A percentile compares a stretch with the other conserved stretches of the same genome.
Evolutionary conservation across 2,329 filamentous ascomycete genomes (phyloP).

Genomic region (Fusarium anguioides): DNA sequence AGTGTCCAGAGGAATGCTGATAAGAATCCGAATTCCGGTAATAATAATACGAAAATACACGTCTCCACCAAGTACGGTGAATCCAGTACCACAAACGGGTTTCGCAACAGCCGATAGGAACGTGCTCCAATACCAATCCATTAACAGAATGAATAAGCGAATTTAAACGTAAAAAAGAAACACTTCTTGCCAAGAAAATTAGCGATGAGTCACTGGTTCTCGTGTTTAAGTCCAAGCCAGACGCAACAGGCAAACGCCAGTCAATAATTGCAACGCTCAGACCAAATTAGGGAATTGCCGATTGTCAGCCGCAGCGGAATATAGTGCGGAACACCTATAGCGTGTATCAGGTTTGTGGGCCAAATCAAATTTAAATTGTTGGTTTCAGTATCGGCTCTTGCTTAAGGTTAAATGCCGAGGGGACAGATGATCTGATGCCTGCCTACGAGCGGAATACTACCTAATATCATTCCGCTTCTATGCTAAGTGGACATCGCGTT

Average conservation of each 20-base stretch:
- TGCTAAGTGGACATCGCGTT: too few species aligned
- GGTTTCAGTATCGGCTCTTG: neutral
- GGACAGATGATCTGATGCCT: neutral
- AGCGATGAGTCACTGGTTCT: neutral
- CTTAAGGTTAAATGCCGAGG: neutral
- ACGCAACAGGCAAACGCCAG: too few species aligned
- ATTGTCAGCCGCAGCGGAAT: conserved; percentile 28
- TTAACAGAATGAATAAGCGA: neutral
- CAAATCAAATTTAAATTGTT: neutral
- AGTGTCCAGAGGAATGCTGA: neutral
- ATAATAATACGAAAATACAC: neutral
- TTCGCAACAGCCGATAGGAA: neutral
- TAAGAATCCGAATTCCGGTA: neutral
- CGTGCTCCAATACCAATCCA: neutral
- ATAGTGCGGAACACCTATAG: neutral
- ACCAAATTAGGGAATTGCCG: conserved; percentile 11
- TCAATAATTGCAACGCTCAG: conserved; percentile 11
- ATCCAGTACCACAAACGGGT: neutral
- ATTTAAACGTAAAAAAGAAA: neutral
- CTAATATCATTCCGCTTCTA: too few species aligned
- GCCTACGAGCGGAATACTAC: too few species aligned
- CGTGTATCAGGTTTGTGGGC: conserved; percentile 25
- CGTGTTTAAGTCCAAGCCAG: neutral
- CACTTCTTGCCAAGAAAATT: neutral
- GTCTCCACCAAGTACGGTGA: neutral